Conservation (phyloP, 495 filamentous ascomycete genomes). For the Ramalina peruviana region DNA sequence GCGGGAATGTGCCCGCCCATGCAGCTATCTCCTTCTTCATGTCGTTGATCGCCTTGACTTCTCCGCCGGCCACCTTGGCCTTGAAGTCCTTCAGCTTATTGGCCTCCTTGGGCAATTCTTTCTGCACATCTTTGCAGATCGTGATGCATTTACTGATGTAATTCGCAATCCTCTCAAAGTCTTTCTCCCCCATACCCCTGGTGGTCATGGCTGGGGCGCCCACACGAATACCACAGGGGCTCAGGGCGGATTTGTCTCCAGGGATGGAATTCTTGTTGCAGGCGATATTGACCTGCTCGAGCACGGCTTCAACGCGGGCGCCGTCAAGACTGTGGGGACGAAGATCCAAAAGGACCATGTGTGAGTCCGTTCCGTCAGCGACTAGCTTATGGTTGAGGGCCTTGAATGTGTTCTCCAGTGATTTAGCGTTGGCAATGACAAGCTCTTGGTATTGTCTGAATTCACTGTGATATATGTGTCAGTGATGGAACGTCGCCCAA, state of each 20-base stretch:
- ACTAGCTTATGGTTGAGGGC: constrained; percentile 81
- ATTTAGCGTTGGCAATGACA: constrained; percentile 86
- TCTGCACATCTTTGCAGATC: constrained; percentile 75
- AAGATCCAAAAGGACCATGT: constrained; percentile 94
- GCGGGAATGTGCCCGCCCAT: constrained; percentile 86
- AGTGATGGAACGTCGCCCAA: no score
- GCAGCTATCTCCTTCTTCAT: constrained; percentile 77
- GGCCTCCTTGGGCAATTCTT: constrained; percentile 75
- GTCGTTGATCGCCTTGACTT: constrained; percentile 61
- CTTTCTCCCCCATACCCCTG: constrained; percentile 82
- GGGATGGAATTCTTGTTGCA: constrained; percentile 99
- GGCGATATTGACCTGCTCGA: constrained; percentile 96
- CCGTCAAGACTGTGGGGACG: constrained; percentile 70
- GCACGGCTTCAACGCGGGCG: constrained; percentile 88
- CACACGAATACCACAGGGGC: constrained; percentile 86
- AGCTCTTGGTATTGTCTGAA: constrained; percentile 94
- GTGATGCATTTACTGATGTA: constrained; percentile 81
- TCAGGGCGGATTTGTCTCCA: constrained; percentile 94
- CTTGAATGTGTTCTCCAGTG: constrained; percentile 69
- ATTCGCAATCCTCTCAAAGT: constrained; percentile 78
- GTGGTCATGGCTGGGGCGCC: constrained; percentile 95
- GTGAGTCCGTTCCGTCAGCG: constrained; percentile 90
- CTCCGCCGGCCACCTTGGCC: constrained; percentile 67
- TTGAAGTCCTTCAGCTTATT: constrained; percentile 99
- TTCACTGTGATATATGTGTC: constrained; percentile 27